phyloP scores from a whole-genome alignment of 768 basidiomycete genomes.

The Kwoniella sp. region DNA sequence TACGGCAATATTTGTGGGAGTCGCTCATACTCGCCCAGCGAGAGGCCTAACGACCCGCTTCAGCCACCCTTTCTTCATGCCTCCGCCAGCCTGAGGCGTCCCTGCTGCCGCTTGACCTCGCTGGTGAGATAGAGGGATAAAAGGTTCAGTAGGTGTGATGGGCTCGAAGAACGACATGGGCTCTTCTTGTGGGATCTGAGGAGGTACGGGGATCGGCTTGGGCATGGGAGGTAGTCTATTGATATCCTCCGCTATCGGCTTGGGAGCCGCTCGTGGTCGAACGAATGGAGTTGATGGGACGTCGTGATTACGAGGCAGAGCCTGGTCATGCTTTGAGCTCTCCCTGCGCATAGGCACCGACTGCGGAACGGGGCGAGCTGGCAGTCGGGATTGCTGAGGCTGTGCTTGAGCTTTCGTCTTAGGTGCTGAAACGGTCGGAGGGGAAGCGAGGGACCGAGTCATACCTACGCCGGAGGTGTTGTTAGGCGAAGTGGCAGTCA shows the following conservation, averaged over 20 bases:
- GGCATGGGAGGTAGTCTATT: slow-evolving; percentile 2
- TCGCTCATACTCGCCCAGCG: background rate
- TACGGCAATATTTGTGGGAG: no score
- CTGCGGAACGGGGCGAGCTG: background rate
- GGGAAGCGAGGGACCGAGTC: background rate
- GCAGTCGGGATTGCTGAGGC: background rate
- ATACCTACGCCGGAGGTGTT: background rate
- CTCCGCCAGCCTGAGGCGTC: background rate
- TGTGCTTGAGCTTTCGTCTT: slow-evolving; percentile 3
- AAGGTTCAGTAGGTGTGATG: slow-evolving; percentile 26
- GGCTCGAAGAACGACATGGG: slow-evolving; percentile 40
- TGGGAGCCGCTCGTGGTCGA: slow-evolving; percentile 36
- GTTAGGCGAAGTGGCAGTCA: slow-evolving; percentile 20
- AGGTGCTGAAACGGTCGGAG: slow-evolving; percentile 2
- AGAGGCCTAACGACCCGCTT: slow-evolving; percentile 34
- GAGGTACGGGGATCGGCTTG: background rate
- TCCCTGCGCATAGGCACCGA: background rate
- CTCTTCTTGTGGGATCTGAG: slow-evolving; percentile 2
- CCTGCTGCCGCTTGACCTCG: no score
- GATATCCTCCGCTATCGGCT: background rate
- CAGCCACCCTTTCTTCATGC: slow-evolving; percentile 30
- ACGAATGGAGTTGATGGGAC: slow-evolving; percentile 39
- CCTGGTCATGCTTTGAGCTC: background rate
- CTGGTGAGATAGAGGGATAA: background rate
- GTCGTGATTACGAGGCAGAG: background rate